These are phyloP conservation scores for Stagonosporopsis cucurbitacearum DNA, from an alignment of 2,329 filamentous ascomycete genomes.

Conservation along the genomic window DNA sequence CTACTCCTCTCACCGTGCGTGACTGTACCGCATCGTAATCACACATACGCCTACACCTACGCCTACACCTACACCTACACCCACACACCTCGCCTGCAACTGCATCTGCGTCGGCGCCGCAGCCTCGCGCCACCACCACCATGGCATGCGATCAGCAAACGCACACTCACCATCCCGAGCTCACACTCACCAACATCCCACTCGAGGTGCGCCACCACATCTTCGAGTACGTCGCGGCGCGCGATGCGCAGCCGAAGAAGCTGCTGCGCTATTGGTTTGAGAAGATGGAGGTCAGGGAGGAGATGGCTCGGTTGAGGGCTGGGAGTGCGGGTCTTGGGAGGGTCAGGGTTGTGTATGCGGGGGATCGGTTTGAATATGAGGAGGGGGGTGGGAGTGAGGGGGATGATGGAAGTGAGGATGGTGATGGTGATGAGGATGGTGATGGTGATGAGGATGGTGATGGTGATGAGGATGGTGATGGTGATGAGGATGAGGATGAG, in stretches of 20 bases:
- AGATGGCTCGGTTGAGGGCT: constrained; percentile 19
- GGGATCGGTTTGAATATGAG: constrained; percentile 15
- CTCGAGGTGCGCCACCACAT: constrained; percentile 43
- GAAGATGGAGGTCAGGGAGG: constrained; percentile 36
- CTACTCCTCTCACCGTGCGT: background rate
- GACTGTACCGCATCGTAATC: background rate
- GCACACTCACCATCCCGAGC: constrained; percentile 21
- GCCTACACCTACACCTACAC: too few relatives aligned
- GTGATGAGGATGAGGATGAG: constrained; percentile 19
- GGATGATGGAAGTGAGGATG: constrained; percentile 6
- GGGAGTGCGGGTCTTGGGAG: constrained; percentile 19
- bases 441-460: constrained; percentile 22
- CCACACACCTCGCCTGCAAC: too few relatives aligned
- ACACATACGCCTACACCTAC: too few relatives aligned
- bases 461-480: constrained; percentile 16
- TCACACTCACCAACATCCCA: constrained; percentile 32
- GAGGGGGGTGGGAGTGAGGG: background rate
- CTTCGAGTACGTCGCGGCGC: constrained; percentile 30
- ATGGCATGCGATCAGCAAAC: constrained; percentile 1
- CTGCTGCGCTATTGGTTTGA: constrained; percentile 46
- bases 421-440: constrained; percentile 16
- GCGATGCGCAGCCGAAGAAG: constrained; percentile 29
- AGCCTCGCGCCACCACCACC: background rate
- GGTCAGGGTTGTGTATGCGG: constrained; percentile 15
- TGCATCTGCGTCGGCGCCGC: background rate